Conservation (phyloP, 83 land plant genomes). For the Diphasiastrum complanatum region DNA sequence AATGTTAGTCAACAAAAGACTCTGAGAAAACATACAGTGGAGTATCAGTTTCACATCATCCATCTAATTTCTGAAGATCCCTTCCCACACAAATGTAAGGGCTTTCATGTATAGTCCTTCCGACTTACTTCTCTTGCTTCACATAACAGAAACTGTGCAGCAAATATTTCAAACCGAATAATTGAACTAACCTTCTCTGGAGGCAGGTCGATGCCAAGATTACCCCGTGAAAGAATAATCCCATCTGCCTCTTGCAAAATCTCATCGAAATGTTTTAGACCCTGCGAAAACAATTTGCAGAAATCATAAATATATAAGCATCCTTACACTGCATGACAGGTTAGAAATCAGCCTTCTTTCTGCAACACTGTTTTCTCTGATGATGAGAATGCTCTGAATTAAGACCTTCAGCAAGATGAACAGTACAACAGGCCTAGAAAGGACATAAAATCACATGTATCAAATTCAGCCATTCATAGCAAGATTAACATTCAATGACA, state of each 20-base stretch:
- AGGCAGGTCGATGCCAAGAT: constrained; percentile 86
- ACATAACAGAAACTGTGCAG: too few species aligned
- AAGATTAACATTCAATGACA: background rate
- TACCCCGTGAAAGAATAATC: constrained; percentile 82
- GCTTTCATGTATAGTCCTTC: too few species aligned
- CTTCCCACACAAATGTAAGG: too few species aligned
- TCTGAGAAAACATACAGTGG: too few species aligned
- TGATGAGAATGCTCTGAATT: background rate
- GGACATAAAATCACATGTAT: too few species aligned
- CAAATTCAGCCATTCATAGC: background rate
- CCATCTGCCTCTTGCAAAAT: constrained; percentile 94
- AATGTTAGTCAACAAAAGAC: too few species aligned
- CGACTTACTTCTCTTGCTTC: too few species aligned
- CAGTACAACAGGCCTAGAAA: too few species aligned
- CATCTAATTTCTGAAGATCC: too few species aligned
- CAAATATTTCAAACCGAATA: constrained; percentile 10
- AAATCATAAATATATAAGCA: background rate
- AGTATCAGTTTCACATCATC: too few species aligned
- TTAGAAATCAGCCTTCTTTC: background rate
- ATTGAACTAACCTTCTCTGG: constrained; percentile 65
- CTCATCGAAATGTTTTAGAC: constrained; percentile 81
- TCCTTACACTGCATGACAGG: too few species aligned
- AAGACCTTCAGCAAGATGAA: background rate
- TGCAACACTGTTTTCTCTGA: background rate
- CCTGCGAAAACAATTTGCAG: constrained; percentile 32